A percentile compares a stretch with the other conserved stretches of the same genome.
Evolutionary conservation across 2,329 filamentous ascomycete species (phyloP).

Genomic region (Alternaria gaisen): DNA sequence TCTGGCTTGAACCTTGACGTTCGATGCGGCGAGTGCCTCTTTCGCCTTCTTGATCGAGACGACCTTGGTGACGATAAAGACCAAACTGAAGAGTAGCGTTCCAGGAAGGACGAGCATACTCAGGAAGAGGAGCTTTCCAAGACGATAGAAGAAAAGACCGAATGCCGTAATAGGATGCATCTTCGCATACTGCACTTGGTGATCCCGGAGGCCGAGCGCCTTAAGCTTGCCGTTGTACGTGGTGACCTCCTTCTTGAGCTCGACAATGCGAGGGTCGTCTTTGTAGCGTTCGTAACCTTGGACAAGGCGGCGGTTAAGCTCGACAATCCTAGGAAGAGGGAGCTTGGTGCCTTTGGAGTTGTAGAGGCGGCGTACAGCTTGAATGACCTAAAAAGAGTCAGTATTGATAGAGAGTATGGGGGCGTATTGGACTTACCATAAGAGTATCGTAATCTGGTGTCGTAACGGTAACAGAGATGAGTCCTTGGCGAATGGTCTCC

Average conservation of each 20-base stretch:
- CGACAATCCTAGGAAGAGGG: constrained; percentile 88
- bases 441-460: constrained; percentile 94
- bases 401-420: neutral
- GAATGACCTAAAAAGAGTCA: constrained; percentile 71
- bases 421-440: constrained; percentile 65
- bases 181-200: constrained; percentile 91
- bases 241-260: constrained; percentile 77
- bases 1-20: constrained; percentile 51
- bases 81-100: constrained; percentile 77
- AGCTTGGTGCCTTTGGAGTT: constrained; percentile 94
- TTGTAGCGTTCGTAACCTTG: constrained; percentile 94
- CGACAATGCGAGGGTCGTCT: constrained; percentile 82
- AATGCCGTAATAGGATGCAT: constrained; percentile 81
- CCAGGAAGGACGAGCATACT: constrained; percentile 85
- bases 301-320: constrained; percentile 89
- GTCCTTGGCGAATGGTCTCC: constrained; percentile 83
- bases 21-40: constrained; percentile 52
- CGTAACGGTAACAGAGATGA: constrained; percentile 89
- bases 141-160: constrained; percentile 78
- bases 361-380: constrained; percentile 91
- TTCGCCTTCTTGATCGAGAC: constrained; percentile 51
- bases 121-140: constrained; percentile 79
- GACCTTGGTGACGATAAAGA: constrained; percentile 50
- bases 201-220: constrained; percentile 87
- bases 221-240: constrained; percentile 88